Conservation (phyloP, 1,284 basidiomycete species). For the Trichosporon sp. region DNA sequence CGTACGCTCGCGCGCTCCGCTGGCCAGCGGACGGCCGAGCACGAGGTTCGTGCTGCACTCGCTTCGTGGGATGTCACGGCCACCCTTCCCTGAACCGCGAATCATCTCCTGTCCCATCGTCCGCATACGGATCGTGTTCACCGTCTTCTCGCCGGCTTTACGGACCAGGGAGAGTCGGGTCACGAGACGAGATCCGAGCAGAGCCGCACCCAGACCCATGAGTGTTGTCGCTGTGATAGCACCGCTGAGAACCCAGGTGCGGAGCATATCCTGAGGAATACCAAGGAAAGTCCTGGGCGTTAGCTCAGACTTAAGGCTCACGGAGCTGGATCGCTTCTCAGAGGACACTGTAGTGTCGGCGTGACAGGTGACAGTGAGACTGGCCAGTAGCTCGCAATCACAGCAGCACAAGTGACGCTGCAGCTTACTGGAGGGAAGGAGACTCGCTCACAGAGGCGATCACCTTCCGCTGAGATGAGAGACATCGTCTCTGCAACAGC, state of each 20-base stretch:
- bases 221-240: background rate
- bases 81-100: background rate
- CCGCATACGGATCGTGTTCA: constrained; percentile 11
- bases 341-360: no score
- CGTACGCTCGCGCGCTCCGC: background rate
- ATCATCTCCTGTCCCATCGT: constrained; percentile 10
- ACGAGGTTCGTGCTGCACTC: background rate
- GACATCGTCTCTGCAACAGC: no score
- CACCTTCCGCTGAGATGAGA: no score
- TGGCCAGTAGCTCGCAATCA: no score
- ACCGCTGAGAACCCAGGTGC: constrained; percentile 5
- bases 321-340: no score
- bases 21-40: background rate
- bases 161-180: constrained; percentile 16
- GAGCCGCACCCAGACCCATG: background rate
- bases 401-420: no score
- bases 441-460: no score
- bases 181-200: constrained; percentile 9
- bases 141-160: background rate
- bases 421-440: no score
- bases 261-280: constrained; percentile 8
- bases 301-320: constrained; percentile 1
- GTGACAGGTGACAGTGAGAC: no score
- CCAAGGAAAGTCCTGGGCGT: constrained; percentile 9
- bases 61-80: constrained; percentile 10